Percentiles rank a stretch among this genome's conserved stretches.
Evolutionary conservation across 1,284 basidiomycete genomes (phyloP).

Genomic region (Heliocybe sulcata): DNA sequence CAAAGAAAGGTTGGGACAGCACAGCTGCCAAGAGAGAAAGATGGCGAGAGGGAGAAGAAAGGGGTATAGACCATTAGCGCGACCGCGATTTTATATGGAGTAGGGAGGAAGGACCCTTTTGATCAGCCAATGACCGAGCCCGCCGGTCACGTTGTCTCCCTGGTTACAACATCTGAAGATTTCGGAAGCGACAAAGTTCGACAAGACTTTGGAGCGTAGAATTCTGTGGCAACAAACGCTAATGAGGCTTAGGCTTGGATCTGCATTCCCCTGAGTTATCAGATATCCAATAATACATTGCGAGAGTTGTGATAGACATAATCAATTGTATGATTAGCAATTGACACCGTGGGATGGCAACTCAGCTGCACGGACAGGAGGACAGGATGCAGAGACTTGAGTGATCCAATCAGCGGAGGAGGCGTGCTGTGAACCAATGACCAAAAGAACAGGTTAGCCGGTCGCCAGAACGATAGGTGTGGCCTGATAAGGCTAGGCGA

Average conservation of each 20-base stretch:
- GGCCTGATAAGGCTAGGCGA: slow-evolving; percentile 1
- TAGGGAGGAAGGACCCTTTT: slow-evolving; percentile 4
- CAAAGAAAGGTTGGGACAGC: slow-evolving; percentile 26
- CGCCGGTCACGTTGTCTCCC: slow-evolving; percentile 6
- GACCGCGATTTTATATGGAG: slow-evolving; percentile 11
- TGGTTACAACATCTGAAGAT: not conserved
- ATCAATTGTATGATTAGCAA: not conserved
- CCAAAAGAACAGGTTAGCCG: not conserved
- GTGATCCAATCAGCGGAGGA: not conserved
- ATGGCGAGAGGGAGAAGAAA: slow-evolving; percentile 11
- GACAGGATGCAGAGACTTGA: not conserved
- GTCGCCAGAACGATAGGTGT: not conserved
- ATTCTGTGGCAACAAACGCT: not conserved
- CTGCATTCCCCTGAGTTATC: not conserved
- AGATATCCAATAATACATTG: not conserved
- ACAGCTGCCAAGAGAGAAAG: slow-evolving; percentile 24
- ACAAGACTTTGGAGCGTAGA: not conserved
- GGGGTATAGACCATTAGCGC: slow-evolving; percentile 14
- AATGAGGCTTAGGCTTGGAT: not conserved
- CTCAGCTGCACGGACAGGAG: no score
- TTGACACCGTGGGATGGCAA: not conserved
- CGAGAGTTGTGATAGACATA: not conserved
- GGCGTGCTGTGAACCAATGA: not conserved
- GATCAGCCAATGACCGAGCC: not conserved
- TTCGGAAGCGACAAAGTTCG: not conserved